Base-by-base conservation (phyloP, 1,284 basidiomycete species). In the Fomitopsis schrenkii region DNA sequence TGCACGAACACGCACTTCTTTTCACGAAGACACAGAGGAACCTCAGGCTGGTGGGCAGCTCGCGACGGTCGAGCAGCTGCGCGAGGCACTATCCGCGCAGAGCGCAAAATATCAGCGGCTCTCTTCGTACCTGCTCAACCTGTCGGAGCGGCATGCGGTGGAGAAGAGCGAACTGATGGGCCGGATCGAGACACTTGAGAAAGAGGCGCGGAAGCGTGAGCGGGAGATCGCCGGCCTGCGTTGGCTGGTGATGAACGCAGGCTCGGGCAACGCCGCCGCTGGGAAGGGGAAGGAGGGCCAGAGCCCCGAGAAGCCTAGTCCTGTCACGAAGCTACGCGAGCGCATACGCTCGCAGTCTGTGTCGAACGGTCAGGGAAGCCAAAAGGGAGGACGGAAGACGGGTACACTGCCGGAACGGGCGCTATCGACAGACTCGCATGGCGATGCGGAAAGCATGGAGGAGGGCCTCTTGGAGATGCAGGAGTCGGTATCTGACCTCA, bases 161-260 rank as follows among this genome's bases (percentile, higher is more conserved):
- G 81, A 82, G 69, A 80, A 80, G 57, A 70, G 68, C 48, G 70
- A 72, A 57, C 72, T 80, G 62, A 65, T 75, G 48, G 72, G 64
- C 33, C 77, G 74, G 15, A 75, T 83, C 15, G 77, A 79, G 60
- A 67, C 65, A n/a, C 74, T 81, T 12, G 79, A 83, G 67, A 73
- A 73, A 35, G 77, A 77, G 60, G 68, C 75, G 41, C 71, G 72
- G 35, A 76, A 77, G 66, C 76, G 77, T 65, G 80, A 76, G 64
- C 70, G 75, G 59, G 82, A 83, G 68, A 78, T 83, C 54, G 77
- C 78, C 58, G 81, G 82, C 19, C 70, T 83, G 44, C 74, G 78
- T 38, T 83, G 79, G 77, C 75, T 83, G 19, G 75, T 83, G 54
- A 74, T 80, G 60, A 76, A 82, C 62, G 63, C 69, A 55, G 22